Evolutionary conservation across 495 filamentous ascomycete species (phyloP).

Genomic region (Xylaria castorea): DNA sequence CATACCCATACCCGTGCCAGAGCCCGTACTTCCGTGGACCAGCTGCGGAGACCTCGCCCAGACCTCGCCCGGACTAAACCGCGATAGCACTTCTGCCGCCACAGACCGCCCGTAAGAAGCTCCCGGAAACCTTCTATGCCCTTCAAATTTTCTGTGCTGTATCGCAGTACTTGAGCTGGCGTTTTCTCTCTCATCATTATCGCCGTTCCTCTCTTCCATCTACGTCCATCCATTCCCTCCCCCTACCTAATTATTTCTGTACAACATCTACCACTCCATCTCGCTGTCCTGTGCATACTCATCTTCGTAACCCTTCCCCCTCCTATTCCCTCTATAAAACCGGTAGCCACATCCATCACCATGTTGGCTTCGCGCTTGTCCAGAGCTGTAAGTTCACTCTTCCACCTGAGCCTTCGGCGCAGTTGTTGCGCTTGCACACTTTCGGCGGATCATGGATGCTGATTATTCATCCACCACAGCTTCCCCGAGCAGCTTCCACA

Average conservation of each 20-base stretch:
- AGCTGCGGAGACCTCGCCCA: slow-evolving; percentile 19
- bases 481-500: slow-evolving; percentile 69
- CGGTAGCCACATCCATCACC: slow-evolving; percentile 50
- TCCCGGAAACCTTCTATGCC: slow-evolving; percentile 41
- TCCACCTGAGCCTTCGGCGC: slow-evolving; percentile 24
- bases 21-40: background rate
- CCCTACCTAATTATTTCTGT: slow-evolving; percentile 26
- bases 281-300: background rate
- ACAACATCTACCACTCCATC: background rate
- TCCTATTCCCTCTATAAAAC: slow-evolving; percentile 22
- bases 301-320: slow-evolving; percentile 35
- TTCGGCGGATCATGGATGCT: slow-evolving; percentile 36
- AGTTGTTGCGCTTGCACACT: slow-evolving; percentile 29
- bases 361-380: slow-evolving; percentile 72
- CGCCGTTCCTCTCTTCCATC: slow-evolving; percentile 37
- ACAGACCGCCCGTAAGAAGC: slow-evolving; percentile 43
- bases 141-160: slow-evolving; percentile 34
- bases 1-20: background rate
- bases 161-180: slow-evolving; percentile 26
- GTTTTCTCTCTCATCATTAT: slow-evolving; percentile 29
- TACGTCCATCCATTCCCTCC: slow-evolving; percentile 41
- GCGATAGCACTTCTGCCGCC: slow-evolving; percentile 33
- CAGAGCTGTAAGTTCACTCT: slow-evolving; percentile 71
- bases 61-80: background rate
- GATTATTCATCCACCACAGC: slow-evolving; percentile 50